Conservation (phyloP, 2,329 filamentous ascomycete genomes). For the Fusarium piperis region DNA sequence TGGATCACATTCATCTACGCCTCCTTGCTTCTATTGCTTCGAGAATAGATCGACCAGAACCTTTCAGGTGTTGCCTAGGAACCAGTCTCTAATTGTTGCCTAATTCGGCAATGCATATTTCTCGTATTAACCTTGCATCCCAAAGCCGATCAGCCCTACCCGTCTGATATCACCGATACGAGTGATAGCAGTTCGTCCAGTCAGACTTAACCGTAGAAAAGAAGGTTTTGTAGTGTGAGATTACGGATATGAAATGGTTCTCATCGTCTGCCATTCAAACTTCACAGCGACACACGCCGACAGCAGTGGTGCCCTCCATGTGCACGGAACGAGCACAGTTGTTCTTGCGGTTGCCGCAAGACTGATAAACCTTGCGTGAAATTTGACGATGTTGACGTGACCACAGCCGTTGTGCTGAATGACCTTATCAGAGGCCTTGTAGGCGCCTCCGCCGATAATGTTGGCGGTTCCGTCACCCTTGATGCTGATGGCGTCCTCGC, state of each 20-base stretch:
- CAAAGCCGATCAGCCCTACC: neutral
- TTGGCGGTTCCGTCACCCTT: slow-evolving; percentile 50
- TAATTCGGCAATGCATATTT: neutral
- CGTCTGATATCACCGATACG: neutral
- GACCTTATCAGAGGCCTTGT: slow-evolving; percentile 56
- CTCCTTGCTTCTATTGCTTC: neutral
- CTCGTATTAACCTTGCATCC: neutral
- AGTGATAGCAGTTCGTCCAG: neutral
- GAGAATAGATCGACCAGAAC: neutral
- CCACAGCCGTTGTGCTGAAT: slow-evolving; percentile 59
- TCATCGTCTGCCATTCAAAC: neutral
- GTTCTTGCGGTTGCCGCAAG: slow-evolving; percentile 42
- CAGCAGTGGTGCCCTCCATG: slow-evolving; percentile 52
- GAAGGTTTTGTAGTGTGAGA: neutral
- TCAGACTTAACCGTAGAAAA: neutral
- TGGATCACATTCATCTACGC: too few relatives aligned
- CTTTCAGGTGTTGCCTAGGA: neutral
- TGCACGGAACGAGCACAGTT: slow-evolving; percentile 54
- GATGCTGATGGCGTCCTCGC: slow-evolving; percentile 47
- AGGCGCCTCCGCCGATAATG: slow-evolving; percentile 56
- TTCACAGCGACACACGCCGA: neutral
- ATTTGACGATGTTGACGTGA: slow-evolving; percentile 51
- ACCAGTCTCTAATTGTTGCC: neutral
- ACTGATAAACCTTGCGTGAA: slow-evolving; percentile 52
- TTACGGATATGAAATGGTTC: neutral